phyloP scores from a whole-genome alignment of 2,329 filamentous ascomycete genomes.

The Exophiala xenobiotica region DNA sequence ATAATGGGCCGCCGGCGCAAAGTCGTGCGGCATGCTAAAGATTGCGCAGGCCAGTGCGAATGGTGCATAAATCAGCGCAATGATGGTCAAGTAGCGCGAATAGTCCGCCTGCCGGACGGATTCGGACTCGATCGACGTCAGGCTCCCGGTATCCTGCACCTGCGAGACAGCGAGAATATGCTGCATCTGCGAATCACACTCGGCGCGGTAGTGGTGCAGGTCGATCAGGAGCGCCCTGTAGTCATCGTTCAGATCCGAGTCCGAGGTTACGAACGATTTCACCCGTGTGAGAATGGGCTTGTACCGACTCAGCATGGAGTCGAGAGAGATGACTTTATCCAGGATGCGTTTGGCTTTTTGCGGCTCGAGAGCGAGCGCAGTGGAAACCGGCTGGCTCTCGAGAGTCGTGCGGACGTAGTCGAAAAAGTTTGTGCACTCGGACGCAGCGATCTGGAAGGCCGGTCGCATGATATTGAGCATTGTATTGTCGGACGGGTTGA shows the following conservation, averaged over 20 bases:
- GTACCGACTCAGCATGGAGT: slow-evolving; percentile 26
- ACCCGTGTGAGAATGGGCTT: slow-evolving; percentile 25
- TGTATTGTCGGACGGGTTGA: slow-evolving; percentile 14
- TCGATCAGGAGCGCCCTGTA: slow-evolving; percentile 25
- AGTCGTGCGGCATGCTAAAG: slow-evolving; percentile 25
- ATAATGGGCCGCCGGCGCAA: slow-evolving; percentile 25
- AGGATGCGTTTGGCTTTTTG: slow-evolving; percentile 20
- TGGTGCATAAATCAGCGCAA: slow-evolving; percentile 24
- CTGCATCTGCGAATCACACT: slow-evolving; percentile 26
- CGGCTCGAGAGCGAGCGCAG: slow-evolving; percentile 14
- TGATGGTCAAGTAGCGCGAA: slow-evolving; percentile 25
- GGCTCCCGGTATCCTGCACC: slow-evolving; percentile 16
- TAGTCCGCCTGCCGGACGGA: slow-evolving; percentile 24
- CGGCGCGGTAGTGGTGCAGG: slow-evolving; percentile 26
- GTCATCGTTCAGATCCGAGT: slow-evolving; percentile 22
- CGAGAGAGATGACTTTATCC: slow-evolving; percentile 22
- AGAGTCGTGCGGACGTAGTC: slow-evolving; percentile 25
- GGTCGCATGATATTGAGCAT: slow-evolving; percentile 25
- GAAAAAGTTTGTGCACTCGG: slow-evolving; percentile 26
- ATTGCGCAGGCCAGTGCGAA: slow-evolving; percentile 26
- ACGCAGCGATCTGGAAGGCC: slow-evolving; percentile 27
- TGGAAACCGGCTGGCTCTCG: slow-evolving; percentile 20
- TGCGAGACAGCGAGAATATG: slow-evolving; percentile 26
- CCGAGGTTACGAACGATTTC: slow-evolving; percentile 19
- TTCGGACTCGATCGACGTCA: slow-evolving; percentile 17